Base-by-base conservation (phyloP, 2,329 filamentous ascomycete species). In the Massarina eburnea region DNA sequence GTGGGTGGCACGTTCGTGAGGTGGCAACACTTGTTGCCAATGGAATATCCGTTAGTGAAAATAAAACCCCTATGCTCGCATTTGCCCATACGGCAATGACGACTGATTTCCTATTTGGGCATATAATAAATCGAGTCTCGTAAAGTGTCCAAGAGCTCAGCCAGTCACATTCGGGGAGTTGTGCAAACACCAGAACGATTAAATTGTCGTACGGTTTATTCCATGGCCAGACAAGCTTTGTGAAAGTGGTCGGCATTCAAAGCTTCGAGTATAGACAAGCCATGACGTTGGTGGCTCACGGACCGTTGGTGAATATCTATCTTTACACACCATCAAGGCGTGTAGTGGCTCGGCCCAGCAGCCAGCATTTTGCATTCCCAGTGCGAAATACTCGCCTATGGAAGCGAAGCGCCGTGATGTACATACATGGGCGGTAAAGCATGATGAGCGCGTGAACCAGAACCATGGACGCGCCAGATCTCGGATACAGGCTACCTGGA, bases 51-150 rank as follows among this genome's bases (percentile, higher is more conserved):
- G n/a, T n/a, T n/a, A n/a, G n/a, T n/a, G n/a, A n/a, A n/a, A n/a
- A n/a, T n/a, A n/a, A n/a, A n/a, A n/a, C n/a, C n/a, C n/a, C n/a
- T n/a, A n/a, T n/a, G n/a, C n/a, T n/a, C n/a, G n/a, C n/a, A n/a
- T n/a, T n/a, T n/a, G n/a, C n/a, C n/a, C n/a, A n/a, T n/a, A n/a
- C n/a, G n/a, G n/a, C n/a, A n/a, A n/a, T n/a, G n/a, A 30, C 40
- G 43, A 55, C 47, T 29, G 49, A 53, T 43, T 55, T 37, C 52
- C 49, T 51, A 36, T 43, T 52, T 15, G 20, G 42, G 49, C 41
- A 42, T 35, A 47, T 42, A 48, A 35, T 27, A 35, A 8, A 18
- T 35, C 19, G 6, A 20, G 19, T 41, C 47, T 52, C 44, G 53
- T 45, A 46, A 24, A 39, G 26, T 39, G 41, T 48, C 41, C 35